These are phyloP conservation scores for Cubamyces lactineus DNA, from an alignment of 768 basidiomycete genomes.

Conservation along the genomic window DNA sequence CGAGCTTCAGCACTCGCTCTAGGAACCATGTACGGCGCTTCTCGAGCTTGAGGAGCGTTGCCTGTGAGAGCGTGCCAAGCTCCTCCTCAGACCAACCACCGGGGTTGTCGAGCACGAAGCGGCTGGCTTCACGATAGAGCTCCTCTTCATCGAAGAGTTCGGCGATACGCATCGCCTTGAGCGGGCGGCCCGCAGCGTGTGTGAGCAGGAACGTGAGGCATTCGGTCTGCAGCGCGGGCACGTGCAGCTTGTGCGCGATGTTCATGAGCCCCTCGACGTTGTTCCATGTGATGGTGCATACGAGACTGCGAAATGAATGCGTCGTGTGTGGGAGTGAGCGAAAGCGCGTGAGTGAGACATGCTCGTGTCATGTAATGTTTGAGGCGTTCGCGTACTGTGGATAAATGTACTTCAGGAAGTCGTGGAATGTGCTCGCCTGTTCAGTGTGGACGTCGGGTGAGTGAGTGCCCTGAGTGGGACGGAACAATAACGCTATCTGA, in stretches of 20 bases:
- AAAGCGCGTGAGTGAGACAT: neutral
- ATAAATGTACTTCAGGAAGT: conserved; percentile 92
- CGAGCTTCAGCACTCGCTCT: conserved; percentile 90
- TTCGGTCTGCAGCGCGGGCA: conserved; percentile 76
- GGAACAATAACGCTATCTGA: conserved; percentile 35
- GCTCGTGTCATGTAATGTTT: neutral
- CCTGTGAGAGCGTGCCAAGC: conserved; percentile 76
- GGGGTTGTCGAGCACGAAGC: conserved; percentile 92
- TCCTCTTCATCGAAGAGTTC: conserved; percentile 91
- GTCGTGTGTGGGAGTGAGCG: conserved; percentile 3
- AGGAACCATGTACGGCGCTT: conserved; percentile 94
- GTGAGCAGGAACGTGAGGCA: conserved; percentile 89
- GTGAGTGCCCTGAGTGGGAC: conserved; percentile 2
- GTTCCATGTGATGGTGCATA: conserved; percentile 94
- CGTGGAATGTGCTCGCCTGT: conserved; percentile 85
- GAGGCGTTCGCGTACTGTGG: conserved; percentile 62
- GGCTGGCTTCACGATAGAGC: conserved; percentile 85
- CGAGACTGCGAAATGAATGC: conserved; percentile 52
- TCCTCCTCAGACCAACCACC: conserved; percentile 84
- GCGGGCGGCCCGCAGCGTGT: conserved; percentile 89
- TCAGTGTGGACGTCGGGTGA: neutral
- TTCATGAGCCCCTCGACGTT: conserved; percentile 93
- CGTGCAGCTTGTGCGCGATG: conserved; percentile 86
- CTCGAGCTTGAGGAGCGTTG: conserved; percentile 87
- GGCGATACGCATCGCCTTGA: conserved; percentile 91